A percentile compares a stretch with the other conserved stretches of the same genome.
Conservation (phyloP, 805 yeast species). For the Kodamaea leandrae region DNA sequence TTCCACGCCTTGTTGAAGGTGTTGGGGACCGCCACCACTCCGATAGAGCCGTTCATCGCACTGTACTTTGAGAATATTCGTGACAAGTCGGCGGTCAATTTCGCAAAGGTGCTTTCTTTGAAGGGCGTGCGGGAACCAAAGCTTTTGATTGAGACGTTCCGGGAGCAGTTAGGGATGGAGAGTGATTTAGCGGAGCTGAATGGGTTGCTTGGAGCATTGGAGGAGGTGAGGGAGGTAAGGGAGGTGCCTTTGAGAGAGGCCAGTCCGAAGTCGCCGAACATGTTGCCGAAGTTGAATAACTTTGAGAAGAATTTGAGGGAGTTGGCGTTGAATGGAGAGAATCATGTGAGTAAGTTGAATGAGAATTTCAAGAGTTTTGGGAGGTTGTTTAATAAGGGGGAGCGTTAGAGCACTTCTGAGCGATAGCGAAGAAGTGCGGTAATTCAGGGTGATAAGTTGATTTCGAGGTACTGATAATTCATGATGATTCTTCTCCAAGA, state of each 20-base stretch:
- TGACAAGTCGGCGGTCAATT: constrained; percentile 62
- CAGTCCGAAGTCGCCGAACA: constrained; percentile 24
- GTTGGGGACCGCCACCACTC: constrained; percentile 60
- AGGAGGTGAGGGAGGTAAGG: constrained; percentile 17
- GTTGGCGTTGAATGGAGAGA: constrained; percentile 52
- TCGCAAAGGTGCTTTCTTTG: constrained; percentile 59
- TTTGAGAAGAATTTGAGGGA: constrained; percentile 45
- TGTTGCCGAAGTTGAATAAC: constrained; percentile 35
- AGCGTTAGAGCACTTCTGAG: constrained; percentile 8
- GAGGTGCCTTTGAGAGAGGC: constrained; percentile 3
- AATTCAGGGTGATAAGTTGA: too few species aligned
- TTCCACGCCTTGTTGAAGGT: constrained; percentile 70
- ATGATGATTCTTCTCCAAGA: too few species aligned
- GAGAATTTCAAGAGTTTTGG: constrained; percentile 67
- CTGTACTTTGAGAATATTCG: constrained; percentile 65
- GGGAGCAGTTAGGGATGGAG: constrained; percentile 30
- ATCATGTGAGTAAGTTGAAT: constrained; percentile 59
- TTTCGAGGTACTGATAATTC: too few species aligned
- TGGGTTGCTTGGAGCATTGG: constrained; percentile 31
- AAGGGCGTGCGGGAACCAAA: constrained; percentile 49
- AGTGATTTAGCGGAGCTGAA: constrained; percentile 27
- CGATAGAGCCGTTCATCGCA: constrained; percentile 57
- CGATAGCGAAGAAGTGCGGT: neutral
- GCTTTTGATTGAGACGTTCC: constrained; percentile 38
- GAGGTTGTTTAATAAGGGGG: constrained; percentile 44